Base-by-base conservation (phyloP, 2,329 filamentous ascomycete species). In the Neocatenulostroma microsporum region DNA sequence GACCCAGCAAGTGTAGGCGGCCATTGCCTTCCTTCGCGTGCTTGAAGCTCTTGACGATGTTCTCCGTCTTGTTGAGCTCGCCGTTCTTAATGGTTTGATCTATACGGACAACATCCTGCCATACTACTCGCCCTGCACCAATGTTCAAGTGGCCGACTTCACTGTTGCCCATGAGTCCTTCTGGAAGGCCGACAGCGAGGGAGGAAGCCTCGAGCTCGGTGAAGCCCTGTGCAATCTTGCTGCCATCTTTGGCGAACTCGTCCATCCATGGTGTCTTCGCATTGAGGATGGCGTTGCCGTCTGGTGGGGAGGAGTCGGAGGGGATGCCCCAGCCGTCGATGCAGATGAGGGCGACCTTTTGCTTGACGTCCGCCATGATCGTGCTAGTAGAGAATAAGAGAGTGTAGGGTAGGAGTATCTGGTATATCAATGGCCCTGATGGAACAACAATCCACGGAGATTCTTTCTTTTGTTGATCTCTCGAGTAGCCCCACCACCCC, bases 81-180 rank as follows among this genome's bases (percentile, higher is more conserved):
- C 76, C 78, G 55, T 87, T 86, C 74, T 89, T 91, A 69, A 94
- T 81, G 27, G 83, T 82, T 68, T 82, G 82, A 64, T 95, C 91
- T 67, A 98, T 98, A 56, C 91, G 84, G 49, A 98, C 91, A 6
- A 62, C 68, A 51, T 72, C 89, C 66, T 98, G 91, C 91, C 91
- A 98, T 55, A 98, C 91, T 44, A 98, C 91, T 57, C 91, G 78
- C 40, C 91, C 91, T 41, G 91, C 91, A 55, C 91, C 91, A 62
- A 98, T 96, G 74, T 98, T 98, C 70, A 98, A 68, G 67, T 98
- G 91, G 45, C 91, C 91, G 62, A 98, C 91, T 67, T 98, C 91
- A 53, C 85, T 94, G 73, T 98, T 98, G 49, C 91, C 91, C 91
- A 98, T 98, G 50, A 98, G 73, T 41, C 91, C 91, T 62, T 98